Base-by-base conservation (phyloP, 73 alveolate genomes). In the Paramecium caudatum region DNA sequence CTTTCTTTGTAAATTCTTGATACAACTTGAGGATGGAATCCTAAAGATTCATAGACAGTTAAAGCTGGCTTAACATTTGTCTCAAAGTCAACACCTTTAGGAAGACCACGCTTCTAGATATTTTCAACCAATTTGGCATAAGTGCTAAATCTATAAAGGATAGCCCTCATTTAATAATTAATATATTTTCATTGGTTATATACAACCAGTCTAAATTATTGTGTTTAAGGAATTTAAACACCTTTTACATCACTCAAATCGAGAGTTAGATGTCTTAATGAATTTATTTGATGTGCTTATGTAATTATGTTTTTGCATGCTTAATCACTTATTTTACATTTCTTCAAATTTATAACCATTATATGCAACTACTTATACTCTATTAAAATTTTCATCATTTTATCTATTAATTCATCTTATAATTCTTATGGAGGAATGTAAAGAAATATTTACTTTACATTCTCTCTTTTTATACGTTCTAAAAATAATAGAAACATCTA, bases 131-230 rank as follows among this genome's bases (percentile, higher is more conserved):
- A 55, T 23, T 55, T 55, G 1, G 80, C 36, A 55, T 55, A 55
- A 21, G 80, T 55, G 12, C 80, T 55, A 23, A 55, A 55, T 55
- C 80, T 55, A 27, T 27, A 55, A 23, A 55, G 12, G 80, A 55
- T 55, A 43, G 80, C 80, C 80, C 45, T 55, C 80, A 55, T 55
- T 55, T 55, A 55, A 55, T 55, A 55, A 55, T 55, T 39, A n/a
- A 10, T 17, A 23, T 19, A 19, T 19, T 50, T 55, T 55, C 80
- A 55, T 55, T 55, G 80, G 80, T 55, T 55, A 55, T 55, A 55
- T 4, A 55, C 80, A 55, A 55, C 80, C 80, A 55, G 46, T 23
- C 37, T 55, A 55, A 55, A 27, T 55, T 55, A n/a, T n/a, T n/a
- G 23, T 16, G 80, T 27, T 19, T 55, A 55, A 10, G 80, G 80